phyloP scores from a whole-genome alignment of 768 basidiomycete genomes.

The Cantharellus anzutake region DNA sequence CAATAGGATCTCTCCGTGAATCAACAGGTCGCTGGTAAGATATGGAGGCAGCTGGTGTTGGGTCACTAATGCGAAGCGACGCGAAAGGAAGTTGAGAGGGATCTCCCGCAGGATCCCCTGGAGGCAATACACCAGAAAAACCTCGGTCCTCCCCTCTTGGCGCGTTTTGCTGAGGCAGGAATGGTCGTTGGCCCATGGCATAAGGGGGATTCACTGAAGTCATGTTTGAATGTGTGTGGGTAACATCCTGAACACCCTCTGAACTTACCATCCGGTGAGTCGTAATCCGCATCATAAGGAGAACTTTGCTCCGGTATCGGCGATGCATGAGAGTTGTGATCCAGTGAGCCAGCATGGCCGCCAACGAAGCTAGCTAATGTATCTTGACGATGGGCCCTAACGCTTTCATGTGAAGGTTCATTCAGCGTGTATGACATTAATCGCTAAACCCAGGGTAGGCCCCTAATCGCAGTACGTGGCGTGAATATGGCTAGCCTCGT shows the following conservation, averaged over 20 bases:
- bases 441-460: too few species aligned
- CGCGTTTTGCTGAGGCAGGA: too few species aligned
- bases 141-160: too few species aligned
- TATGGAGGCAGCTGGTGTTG: slow-evolving; percentile 12
- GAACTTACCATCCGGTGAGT: neutral
- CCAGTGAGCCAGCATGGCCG: neutral
- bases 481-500: too few species aligned
- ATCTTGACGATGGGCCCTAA: too few species aligned
- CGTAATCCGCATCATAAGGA: neutral
- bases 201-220: too few species aligned
- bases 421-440: too few species aligned
- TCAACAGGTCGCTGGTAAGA: neutral
- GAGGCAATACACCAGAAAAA: neutral
- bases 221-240: too few species aligned
- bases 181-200: too few species aligned
- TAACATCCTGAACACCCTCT: neutral
- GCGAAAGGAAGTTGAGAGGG: slow-evolving; percentile 21
- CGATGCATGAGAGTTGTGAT: neutral
- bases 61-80: slow-evolving; percentile 32
- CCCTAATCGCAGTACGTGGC: too few species aligned
- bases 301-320: neutral
- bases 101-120: neutral
- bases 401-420: too few species aligned
- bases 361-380: too few species aligned
- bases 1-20: neutral